These are phyloP conservation scores for Aspergillus kassunensis DNA, from an alignment of 495 filamentous ascomycete genomes.

Conservation along the genomic window DNA sequence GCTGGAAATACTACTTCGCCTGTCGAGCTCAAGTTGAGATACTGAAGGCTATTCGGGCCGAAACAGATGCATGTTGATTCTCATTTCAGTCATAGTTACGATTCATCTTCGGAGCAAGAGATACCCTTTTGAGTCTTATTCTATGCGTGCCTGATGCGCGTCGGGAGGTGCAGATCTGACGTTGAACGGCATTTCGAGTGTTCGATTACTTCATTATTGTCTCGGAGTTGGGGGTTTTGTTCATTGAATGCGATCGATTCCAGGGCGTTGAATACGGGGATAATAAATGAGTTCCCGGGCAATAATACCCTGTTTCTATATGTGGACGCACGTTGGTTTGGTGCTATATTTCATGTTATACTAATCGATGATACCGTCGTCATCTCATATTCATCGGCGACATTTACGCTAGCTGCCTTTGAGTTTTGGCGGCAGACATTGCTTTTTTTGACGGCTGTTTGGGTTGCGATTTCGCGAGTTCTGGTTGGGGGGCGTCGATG, in stretches of 20 bases:
- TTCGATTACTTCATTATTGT: constrained; percentile 10
- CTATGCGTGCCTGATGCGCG: constrained; percentile 21
- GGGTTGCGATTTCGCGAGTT: constrained; percentile 17
- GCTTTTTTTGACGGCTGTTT: constrained; percentile 10
- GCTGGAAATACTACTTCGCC: not conserved
- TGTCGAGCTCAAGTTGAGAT: constrained; percentile 3
- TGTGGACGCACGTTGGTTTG: constrained; percentile 20
- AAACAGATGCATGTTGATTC: not conserved
- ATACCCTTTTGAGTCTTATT: not conserved
- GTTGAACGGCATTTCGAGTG: constrained; percentile 2
- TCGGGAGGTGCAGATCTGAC: constrained; percentile 3
- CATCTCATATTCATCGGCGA: constrained; percentile 14
- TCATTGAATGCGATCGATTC: constrained; percentile 18
- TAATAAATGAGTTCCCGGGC: constrained; percentile 47
- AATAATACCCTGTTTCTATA: constrained; percentile 44
- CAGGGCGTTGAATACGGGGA: constrained; percentile 44
- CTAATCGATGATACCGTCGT: constrained; percentile 24
- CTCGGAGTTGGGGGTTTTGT: constrained; percentile 21
- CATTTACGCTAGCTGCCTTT: constrained; percentile 10
- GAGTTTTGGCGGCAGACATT: constrained; percentile 16
- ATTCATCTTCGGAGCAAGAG: constrained; percentile 2
- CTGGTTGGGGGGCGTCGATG: constrained; percentile 28
- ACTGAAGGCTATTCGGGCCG: not conserved
- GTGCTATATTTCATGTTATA: constrained; percentile 19
- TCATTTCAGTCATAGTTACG: too few relatives aligned